Conservation (phyloP, 768 basidiomycete genomes). For the Tephrocybe sp. region DNA sequence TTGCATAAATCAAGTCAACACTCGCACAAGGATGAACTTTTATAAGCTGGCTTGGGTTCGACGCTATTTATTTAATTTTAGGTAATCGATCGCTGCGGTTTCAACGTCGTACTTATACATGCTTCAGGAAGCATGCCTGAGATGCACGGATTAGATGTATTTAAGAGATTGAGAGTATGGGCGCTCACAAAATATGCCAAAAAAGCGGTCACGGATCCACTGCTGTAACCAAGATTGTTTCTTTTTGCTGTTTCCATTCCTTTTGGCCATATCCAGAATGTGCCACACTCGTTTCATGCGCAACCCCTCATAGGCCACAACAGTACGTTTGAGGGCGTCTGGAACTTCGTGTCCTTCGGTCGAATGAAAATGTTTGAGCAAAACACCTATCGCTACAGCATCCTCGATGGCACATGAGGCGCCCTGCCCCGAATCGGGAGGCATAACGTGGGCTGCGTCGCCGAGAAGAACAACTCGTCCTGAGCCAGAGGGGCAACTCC, state of each 20-base stretch:
- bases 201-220: conserved; percentile 30
- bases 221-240: conserved; percentile 29
- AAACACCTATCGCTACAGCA: conserved; percentile 32
- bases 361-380: conserved; percentile 32
- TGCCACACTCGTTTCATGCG: conserved; percentile 31
- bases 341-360: conserved; percentile 2
- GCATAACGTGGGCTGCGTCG: conserved; percentile 45
- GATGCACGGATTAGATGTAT: neutral
- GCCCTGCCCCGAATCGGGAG: conserved; percentile 42
- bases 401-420: conserved; percentile 42
- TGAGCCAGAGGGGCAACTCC: conserved; percentile 28
- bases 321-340: conserved; percentile 22
- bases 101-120: conserved; percentile 26
- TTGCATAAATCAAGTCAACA: too few relatives aligned
- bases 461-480: conserved; percentile 40
- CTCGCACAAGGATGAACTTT: too few relatives aligned
- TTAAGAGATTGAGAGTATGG: neutral
- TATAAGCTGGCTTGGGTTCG: neutral
- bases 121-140: conserved; percentile 30
- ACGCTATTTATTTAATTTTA: neutral
- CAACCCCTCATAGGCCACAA: conserved; percentile 30
- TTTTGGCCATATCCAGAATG: conserved; percentile 33
- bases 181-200: conserved; percentile 33
- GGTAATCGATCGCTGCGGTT: neutral
- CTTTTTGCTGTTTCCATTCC: conserved; percentile 30